Evolutionary conservation across 257 asterid species (phyloP), one percentile per base, ranked within the genome.

Genomic region (Leptodermis oblonga): DNA sequence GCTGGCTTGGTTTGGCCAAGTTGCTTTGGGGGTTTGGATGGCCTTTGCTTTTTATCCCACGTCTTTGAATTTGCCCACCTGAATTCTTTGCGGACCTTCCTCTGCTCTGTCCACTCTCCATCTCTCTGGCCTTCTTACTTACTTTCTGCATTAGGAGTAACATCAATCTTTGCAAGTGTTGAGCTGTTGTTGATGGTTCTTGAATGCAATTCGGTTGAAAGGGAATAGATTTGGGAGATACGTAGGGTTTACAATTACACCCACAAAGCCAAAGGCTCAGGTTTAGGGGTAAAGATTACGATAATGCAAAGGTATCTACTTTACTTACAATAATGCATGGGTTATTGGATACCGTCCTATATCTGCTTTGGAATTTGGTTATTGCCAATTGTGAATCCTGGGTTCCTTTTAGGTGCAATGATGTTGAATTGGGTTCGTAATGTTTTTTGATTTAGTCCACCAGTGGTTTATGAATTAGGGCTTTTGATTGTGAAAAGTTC

Each of bases 181-280:
- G 68, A 55, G 34, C 62, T 0, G 39, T 73, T 72, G 30, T 15
- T 33, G 72, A 62, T 55, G 67, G 37, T 30, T 67, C 51, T 58
- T 73, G 78, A 78, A 79, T 83, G 83, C 78, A 73, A 83, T 85
- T 81, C 62, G 74, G 67, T 67, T 51, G 36, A 61, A 63, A 69
- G 71, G 64, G 69, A 63, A 70, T 70, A 68, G 74, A 74, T 81
- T 80, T 72, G 71, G 65, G 76, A 70, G 69, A 71, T 73, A 74
- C 68, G 49, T 70, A 51, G 79, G 74, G 75, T 76, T 81, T 76
- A 34, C 42, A 39, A 54, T 53, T n/a, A 67, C 72, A 81, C 77
- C 82, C 76, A 65, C 62, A 52, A 36, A 68, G 65, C 55, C 33
- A 66, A 68, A 48, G 65, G n/a, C 72, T 71, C 68, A 61, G 77